A percentile compares a stretch with the other conserved stretches of the same genome.
phyloP scores from a whole-genome alignment of 306 rosid genomes.

The Myrica gale region DNA sequence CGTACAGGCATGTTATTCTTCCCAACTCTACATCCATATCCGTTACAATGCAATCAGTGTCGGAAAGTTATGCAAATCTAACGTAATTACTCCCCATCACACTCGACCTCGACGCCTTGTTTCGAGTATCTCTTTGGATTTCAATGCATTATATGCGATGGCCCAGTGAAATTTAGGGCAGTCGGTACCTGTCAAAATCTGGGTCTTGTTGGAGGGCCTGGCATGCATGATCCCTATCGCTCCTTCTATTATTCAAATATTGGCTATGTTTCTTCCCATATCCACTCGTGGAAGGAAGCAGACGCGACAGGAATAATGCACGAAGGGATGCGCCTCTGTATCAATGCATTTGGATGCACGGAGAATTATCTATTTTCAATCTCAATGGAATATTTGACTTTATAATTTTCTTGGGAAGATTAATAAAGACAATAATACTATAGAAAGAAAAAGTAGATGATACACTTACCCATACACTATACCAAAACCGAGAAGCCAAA shows the following conservation, averaged over 20 bases:
- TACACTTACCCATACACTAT: conserved; percentile 55
- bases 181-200: background rate
- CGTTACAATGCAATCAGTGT: conserved; percentile 15
- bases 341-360: conserved; percentile 21
- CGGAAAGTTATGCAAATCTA: conserved; percentile 29
- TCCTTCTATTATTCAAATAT: background rate
- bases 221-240: background rate
- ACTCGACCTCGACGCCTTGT: background rate
- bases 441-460: conserved; percentile 34
- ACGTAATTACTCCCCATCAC: conserved; percentile 2
- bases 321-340: conserved; percentile 12
- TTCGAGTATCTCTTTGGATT: background rate
- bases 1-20: conserved; percentile 13
- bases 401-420: conserved; percentile 40
- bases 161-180: background rate
- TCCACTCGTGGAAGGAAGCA: conserved; percentile 7
- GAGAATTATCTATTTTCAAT: conserved; percentile 43
- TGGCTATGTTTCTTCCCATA: background rate
- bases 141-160: background rate
- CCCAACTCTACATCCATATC: conserved; percentile 20
- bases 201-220: background rate
- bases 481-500: conserved; percentile 32
- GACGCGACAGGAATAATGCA: conserved; percentile 14
- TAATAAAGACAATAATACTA: conserved; percentile 40
- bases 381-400: conserved; percentile 41